Conservation (phyloP, 345 rosid genomes). For the Luvunga scandens region DNA sequence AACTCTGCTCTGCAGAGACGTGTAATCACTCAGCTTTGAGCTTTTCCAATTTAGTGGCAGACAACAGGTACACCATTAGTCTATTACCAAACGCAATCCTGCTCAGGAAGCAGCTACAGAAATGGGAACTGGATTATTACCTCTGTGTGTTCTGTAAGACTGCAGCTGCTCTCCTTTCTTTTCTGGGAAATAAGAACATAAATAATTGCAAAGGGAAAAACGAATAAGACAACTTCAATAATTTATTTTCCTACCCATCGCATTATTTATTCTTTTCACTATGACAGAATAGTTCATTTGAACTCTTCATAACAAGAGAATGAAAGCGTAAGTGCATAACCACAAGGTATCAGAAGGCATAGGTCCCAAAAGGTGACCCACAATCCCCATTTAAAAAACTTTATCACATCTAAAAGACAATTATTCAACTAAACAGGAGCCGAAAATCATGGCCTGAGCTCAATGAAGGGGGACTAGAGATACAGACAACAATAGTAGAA, state of each 20-base stretch:
- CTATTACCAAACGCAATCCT: not conserved
- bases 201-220: not conserved
- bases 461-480: not conserved
- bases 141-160: not conserved
- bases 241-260: not conserved
- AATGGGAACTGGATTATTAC: not conserved
- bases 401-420: not conserved
- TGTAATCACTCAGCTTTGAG: not conserved
- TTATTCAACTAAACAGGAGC: not conserved
- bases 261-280: not conserved
- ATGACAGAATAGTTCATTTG: not conserved
- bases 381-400: not conserved
- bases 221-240: not conserved
- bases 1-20: not conserved
- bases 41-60: constrained; percentile 8
- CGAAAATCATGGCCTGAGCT: not conserved
- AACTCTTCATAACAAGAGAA: not conserved
- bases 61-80: not conserved
- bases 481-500: not conserved
- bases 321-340: not conserved
- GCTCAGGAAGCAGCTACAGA: not conserved
- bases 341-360: not conserved
- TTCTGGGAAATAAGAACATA: not conserved
- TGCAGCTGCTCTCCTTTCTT: not conserved
- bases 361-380: not conserved